Evolutionary conservation across 345 rosid genomes (phyloP).

Genomic region (Salix viminalis): DNA sequence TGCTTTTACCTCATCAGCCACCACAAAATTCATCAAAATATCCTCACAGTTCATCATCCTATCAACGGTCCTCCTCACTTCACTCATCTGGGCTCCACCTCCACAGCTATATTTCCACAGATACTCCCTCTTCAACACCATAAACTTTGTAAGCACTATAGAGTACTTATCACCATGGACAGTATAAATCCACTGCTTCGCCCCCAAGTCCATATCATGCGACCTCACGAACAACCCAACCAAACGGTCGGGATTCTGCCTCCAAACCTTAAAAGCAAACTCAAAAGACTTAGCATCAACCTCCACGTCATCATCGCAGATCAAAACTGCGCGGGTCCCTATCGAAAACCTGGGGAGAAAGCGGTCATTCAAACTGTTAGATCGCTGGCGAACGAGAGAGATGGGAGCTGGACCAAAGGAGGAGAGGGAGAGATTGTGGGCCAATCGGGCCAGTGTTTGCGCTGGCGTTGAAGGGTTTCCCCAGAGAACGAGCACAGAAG

Average conservation of each 20-base stretch:
- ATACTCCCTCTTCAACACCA: conserved; percentile 55
- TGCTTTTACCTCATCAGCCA: conserved; percentile 41
- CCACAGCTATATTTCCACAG: conserved; percentile 52
- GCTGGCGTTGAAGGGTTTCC: conserved; percentile 57
- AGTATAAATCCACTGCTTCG: conserved; percentile 65
- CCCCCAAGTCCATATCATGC: conserved; percentile 44
- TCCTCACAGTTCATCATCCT: conserved; percentile 63
- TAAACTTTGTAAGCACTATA: conserved; percentile 59
- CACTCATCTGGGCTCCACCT: conserved; percentile 46
- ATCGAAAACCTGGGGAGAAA: conserved; percentile 52
- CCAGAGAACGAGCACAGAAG: conserved; percentile 57
- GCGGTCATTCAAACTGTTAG: conserved; percentile 62
- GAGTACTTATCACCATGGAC: conserved; percentile 69
- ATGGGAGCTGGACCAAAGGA: conserved; percentile 49
- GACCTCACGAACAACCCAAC: conserved; percentile 61
- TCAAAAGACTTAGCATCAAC: conserved; percentile 44
- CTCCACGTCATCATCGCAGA: conserved; percentile 69
- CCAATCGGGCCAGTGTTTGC: conserved; percentile 33
- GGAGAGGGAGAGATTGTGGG: conserved; percentile 41
- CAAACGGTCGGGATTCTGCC: conserved; percentile 43
- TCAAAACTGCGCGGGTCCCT: conserved; percentile 47
- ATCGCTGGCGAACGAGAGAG: conserved; percentile 45
- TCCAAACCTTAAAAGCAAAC: conserved; percentile 57
- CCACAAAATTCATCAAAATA: conserved; percentile 69
- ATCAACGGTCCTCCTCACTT: conserved; percentile 53